Conservation (phyloP, 805 yeast species). For the Candida adriatica region DNA sequence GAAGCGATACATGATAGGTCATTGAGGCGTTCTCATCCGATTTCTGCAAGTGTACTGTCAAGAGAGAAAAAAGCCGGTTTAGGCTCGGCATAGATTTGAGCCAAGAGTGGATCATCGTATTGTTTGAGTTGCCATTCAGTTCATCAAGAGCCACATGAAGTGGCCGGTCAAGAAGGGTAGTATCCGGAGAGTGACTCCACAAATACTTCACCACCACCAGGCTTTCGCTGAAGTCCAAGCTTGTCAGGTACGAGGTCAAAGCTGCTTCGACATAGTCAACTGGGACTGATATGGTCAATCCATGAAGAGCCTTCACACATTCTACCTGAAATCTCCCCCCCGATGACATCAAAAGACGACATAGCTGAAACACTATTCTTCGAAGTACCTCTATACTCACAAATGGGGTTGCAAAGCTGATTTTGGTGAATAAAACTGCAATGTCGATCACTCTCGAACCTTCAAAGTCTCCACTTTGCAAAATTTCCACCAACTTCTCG, state of each 20-base stretch:
- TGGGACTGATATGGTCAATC: slow-evolving; percentile 47
- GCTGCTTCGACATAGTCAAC: slow-evolving; percentile 66
- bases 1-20: slow-evolving; percentile 50
- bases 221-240: slow-evolving; percentile 32
- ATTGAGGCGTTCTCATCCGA: slow-evolving; percentile 45
- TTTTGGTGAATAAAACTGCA: slow-evolving; percentile 25
- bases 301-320: slow-evolving; percentile 57
- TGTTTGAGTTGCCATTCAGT: slow-evolving; percentile 37
- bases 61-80: slow-evolving; percentile 51
- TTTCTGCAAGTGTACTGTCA: slow-evolving; percentile 55
- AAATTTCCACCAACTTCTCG: slow-evolving; percentile 25
- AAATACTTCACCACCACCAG: slow-evolving; percentile 53
- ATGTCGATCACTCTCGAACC: slow-evolving; percentile 21
- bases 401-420: slow-evolving; percentile 22
- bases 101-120: slow-evolving; percentile 42
- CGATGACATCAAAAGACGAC: slow-evolving; percentile 14
- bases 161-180: slow-evolving; percentile 47
- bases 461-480: slow-evolving; percentile 14
- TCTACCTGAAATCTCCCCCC: slow-evolving; percentile 58
- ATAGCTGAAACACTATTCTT: slow-evolving; percentile 16
- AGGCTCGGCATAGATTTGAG: slow-evolving; percentile 34
- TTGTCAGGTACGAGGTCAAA: slow-evolving; percentile 44
- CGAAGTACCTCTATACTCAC: slow-evolving; percentile 16
- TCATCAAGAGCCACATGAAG: slow-evolving; percentile 64
- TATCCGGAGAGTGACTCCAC: slow-evolving; percentile 70